A percentile compares a stretch with the other conserved stretches of the same genome.
Evolutionary conservation across 768 basidiomycete species (phyloP).

Genomic region (Boletus subcaerulescens): DNA sequence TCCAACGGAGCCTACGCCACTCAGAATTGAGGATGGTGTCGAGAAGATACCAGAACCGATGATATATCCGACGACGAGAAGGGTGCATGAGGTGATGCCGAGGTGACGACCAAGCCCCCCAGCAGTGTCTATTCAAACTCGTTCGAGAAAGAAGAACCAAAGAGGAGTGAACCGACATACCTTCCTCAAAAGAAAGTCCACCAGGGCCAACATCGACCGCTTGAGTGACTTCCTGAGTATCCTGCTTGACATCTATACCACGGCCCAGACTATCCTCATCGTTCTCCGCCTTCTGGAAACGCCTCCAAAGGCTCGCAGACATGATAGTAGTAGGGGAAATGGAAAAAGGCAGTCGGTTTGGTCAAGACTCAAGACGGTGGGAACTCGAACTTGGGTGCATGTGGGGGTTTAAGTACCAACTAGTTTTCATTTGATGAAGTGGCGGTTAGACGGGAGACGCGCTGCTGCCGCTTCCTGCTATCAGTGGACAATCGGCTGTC

Average conservation of each 20-base stretch:
- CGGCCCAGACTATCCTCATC: not conserved
- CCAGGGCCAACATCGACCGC: slow-evolving; percentile 35
- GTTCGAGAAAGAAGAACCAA: not conserved
- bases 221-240: not conserved
- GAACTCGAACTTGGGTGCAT: no score
- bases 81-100: slow-evolving; percentile 51
- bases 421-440: no score
- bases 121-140: slow-evolving; percentile 36
- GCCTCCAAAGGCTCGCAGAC: not conserved
- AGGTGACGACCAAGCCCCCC: slow-evolving; percentile 60
- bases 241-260: not conserved
- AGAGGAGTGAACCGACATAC: slow-evolving; percentile 17
- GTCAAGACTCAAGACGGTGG: no score
- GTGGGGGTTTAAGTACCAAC: no score
- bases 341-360: no score
- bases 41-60: slow-evolving; percentile 63
- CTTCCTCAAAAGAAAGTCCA: slow-evolving; percentile 48
- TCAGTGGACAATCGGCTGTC: no score
- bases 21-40: slow-evolving; percentile 55
- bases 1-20: slow-evolving; percentile 53
- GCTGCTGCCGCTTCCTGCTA: no score
- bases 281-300: not conserved
- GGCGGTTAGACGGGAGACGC: no score
- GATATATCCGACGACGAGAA: slow-evolving; percentile 53
- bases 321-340: slow-evolving; percentile 1